Conservation (phyloP, 148 eudicot species). For the Cornus suecica region DNA sequence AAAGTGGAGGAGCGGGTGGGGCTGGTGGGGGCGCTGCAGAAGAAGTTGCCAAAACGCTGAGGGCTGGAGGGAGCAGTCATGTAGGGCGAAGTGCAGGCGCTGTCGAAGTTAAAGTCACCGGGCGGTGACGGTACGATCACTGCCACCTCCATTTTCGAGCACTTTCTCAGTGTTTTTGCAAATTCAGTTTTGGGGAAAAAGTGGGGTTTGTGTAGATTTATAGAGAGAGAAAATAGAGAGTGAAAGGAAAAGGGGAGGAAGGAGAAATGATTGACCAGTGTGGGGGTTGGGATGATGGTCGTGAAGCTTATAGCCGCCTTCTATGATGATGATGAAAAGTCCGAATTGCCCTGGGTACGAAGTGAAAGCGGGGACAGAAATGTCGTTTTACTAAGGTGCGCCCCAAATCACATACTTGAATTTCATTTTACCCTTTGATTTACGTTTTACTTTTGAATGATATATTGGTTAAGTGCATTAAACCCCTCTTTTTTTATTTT, state of each 20-base stretch:
- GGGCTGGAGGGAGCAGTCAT: constrained; percentile 49
- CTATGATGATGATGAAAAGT: neutral
- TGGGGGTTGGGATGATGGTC: neutral
- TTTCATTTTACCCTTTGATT: no score
- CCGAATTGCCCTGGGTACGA: no score
- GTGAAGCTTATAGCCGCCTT: neutral
- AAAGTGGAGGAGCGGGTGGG: constrained; percentile 33
- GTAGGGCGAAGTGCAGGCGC: constrained; percentile 31
- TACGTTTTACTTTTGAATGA: no score
- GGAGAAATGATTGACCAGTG: neutral
- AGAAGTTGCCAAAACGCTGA: constrained; percentile 24
- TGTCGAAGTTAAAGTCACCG: constrained; percentile 34
- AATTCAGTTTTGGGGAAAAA: neutral
- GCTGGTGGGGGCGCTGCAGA: constrained; percentile 60
- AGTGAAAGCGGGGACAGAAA: no score
- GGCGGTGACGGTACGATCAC: constrained; percentile 21
- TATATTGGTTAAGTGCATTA: no score
- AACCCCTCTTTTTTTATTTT: no score
- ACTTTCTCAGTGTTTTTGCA: neutral
- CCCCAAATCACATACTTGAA: no score
- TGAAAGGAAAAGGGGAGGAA: constrained; percentile 12
- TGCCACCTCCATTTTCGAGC: constrained; percentile 4
- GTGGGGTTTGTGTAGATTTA: neutral
- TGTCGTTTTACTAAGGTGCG: no score
- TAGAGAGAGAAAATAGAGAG: neutral